A percentile compares a stretch with the other conserved stretches of the same genome.
Conservation (phyloP, 495 filamentous ascomycete genomes). For the Ramalina intermedia region DNA sequence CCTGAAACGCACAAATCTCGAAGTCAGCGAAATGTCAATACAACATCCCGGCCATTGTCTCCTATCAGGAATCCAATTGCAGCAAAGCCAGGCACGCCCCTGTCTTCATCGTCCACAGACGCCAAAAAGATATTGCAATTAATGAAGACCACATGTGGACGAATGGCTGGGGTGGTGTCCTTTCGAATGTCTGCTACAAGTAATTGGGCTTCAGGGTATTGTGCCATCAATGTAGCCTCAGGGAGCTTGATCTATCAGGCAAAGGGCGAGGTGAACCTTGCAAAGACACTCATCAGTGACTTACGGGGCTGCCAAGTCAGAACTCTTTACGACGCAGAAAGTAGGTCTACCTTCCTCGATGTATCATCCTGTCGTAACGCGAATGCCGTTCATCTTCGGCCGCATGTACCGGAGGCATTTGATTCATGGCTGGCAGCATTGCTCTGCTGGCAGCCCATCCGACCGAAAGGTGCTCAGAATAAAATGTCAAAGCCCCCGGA, state of each 20-base stretch:
- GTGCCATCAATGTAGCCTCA: conserved; percentile 40
- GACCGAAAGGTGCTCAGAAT: conserved; percentile 58
- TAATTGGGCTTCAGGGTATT: conserved; percentile 42
- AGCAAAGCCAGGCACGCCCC: conserved; percentile 30
- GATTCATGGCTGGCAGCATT: conserved; percentile 88
- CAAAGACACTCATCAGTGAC: conserved; percentile 57
- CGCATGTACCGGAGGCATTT: conserved; percentile 58
- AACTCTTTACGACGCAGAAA: conserved; percentile 47
- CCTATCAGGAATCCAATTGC: conserved; percentile 20
- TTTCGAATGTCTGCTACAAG: conserved; percentile 40
- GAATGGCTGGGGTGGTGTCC: conserved; percentile 40
- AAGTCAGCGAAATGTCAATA: conserved; percentile 30
- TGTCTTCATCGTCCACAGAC: conserved; percentile 39
- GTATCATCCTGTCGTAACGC: conserved; percentile 57
- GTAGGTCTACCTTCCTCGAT: conserved; percentile 60
- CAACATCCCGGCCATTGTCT: conserved; percentile 22
- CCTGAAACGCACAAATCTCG: conserved; percentile 18
- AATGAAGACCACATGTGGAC: conserved; percentile 44
- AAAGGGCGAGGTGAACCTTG: conserved; percentile 39
- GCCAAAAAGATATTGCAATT: conserved; percentile 36
- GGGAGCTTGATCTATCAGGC: conserved; percentile 43
- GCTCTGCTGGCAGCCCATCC: conserved; percentile 85
- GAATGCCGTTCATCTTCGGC: conserved; percentile 58
- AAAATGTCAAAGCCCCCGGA: conserved; percentile 56
- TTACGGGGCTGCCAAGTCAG: conserved; percentile 75